Percentiles rank a stretch among this genome's conserved stretches.
These are phyloP conservation scores for Eucalyptus marginata DNA, from an alignment of 345 rosid species.

Conservation along the genomic window DNA sequence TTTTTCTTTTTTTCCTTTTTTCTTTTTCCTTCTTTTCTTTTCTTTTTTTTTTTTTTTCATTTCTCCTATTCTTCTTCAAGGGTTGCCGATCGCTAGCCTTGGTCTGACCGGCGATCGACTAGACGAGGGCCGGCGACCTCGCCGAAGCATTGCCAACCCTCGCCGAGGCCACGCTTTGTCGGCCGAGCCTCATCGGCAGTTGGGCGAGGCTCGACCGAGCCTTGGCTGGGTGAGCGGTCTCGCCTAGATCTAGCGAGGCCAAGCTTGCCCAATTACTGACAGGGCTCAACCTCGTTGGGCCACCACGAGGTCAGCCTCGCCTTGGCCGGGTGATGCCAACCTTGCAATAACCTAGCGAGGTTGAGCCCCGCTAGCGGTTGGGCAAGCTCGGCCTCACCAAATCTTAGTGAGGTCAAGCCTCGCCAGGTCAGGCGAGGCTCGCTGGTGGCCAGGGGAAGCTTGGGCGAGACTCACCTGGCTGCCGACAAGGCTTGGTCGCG, in stretches of 20 bases:
- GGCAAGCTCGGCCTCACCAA: no score
- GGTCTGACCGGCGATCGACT: accelerated
- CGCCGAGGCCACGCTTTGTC: accelerated
- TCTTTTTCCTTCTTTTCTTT: no score
- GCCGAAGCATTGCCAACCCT: accelerated
- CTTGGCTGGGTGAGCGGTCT: no score
- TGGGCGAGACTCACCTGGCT: accelerated
- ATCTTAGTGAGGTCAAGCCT: no score
- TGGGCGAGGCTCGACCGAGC: no score
- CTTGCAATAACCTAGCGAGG: accelerated
- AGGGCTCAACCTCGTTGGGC: accelerated
- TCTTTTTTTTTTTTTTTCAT: no score
- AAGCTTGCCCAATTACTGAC: accelerated
- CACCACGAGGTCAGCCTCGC: no score
- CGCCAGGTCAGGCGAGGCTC: accelerated
- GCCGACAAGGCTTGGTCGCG: accelerated
- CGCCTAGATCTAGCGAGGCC: no score
- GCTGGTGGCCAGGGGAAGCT: accelerated
- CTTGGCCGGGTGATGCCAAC: no score
- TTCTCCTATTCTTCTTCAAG: no score
- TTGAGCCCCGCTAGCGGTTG: accelerated
- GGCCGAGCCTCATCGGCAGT: accelerated
- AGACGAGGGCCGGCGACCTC: accelerated
- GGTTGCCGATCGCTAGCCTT: accelerated
- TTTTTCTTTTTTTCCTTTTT: no score